A percentile compares a stretch with the other conserved stretches of the same genome.
Evolutionary conservation across 148 eudicot genomes (phyloP).

Genomic region (Rhododendron simsii): DNA sequence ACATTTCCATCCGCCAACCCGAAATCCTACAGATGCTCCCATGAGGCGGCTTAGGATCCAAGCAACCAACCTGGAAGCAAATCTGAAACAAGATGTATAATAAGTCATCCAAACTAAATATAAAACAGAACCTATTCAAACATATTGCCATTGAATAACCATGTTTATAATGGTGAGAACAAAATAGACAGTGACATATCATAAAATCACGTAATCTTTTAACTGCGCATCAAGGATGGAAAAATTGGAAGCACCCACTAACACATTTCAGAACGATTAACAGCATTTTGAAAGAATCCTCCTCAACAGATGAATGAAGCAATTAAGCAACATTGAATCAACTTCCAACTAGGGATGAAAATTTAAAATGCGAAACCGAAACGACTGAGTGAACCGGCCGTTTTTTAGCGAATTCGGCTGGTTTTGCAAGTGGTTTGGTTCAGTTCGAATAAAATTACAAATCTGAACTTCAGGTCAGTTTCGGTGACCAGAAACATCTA

Average conservation of each 20-base stretch:
- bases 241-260: slow-evolving; percentile 2
- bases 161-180: neutral
- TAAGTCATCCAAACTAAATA: neutral
- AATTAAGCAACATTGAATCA: neutral
- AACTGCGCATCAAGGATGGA: slow-evolving; percentile 1
- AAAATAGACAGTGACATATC: neutral
- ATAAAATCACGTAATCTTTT: neutral
- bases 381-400: neutral
- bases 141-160: neutral
- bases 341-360: neutral
- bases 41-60: slow-evolving; percentile 76
- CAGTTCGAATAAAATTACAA: neutral
- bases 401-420: neutral
- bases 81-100: slow-evolving; percentile 41
- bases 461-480: neutral
- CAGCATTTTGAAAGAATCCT: slow-evolving; percentile 3
- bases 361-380: neutral
- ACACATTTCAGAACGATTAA: neutral
- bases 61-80: slow-evolving; percentile 77
- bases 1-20: slow-evolving; percentile 96
- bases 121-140: neutral
- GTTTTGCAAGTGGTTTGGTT: neutral
- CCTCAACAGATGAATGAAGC: neutral
- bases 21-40: slow-evolving; percentile 84
- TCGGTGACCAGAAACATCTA: neutral